Conservation (phyloP, 192 early-diverging fungal genomes). For the Gonapodya prolifera region DNA sequence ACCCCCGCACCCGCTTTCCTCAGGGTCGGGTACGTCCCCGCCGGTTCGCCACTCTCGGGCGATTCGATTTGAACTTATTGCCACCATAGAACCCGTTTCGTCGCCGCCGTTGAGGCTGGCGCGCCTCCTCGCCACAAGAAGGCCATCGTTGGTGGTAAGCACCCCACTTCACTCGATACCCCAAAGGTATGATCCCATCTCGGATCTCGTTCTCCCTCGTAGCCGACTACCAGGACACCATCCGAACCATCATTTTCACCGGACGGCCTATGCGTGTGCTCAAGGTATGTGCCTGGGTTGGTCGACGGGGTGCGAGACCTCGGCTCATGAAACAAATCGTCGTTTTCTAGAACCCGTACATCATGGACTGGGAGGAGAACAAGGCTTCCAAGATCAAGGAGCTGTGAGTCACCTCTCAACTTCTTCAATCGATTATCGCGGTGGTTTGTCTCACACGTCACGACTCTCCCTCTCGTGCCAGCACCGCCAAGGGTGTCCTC, state of each 20-base stretch:
- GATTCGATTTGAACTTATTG: too few relatives aligned
- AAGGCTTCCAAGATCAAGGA: not conserved
- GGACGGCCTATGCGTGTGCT: conserved; percentile 26
- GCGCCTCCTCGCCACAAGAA: conserved; percentile 27
- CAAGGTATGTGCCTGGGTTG: conserved; percentile 14
- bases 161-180: not conserved
- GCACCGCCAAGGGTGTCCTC: not conserved
- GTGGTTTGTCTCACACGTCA: not conserved
- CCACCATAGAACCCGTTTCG: conserved; percentile 21
- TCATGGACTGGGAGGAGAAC: conserved; percentile 7
- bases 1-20: not conserved
- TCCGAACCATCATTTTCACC: conserved; percentile 28
- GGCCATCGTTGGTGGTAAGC: conserved; percentile 18
- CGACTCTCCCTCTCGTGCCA: not conserved
- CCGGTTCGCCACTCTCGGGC: too few relatives aligned
- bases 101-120: conserved; percentile 26
- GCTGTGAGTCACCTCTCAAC: too few relatives aligned
- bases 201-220: not conserved
- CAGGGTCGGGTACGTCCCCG: not conserved
- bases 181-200: not conserved
- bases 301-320: too few relatives aligned
- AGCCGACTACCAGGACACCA: conserved; percentile 17
- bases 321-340: too few relatives aligned
- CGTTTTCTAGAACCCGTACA: not conserved
- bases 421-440: not conserved